A percentile compares a stretch with the other conserved stretches of the same genome.
phyloP scores from a whole-genome alignment of 768 basidiomycete species.

The Cyclocybe aegerita region DNA sequence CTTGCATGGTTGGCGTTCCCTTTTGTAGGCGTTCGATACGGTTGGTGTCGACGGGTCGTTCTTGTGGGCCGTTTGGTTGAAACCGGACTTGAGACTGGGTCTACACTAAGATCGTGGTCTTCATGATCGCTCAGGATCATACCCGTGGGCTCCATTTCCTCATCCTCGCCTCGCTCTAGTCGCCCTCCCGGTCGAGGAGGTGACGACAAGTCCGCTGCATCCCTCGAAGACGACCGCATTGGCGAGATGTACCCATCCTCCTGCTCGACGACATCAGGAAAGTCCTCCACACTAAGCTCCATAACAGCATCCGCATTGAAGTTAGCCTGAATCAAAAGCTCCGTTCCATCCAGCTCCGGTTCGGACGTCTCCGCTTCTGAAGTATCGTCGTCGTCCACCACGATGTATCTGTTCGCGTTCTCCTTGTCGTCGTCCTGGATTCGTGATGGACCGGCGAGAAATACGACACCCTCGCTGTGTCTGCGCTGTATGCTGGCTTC shows the following conservation, averaged over 20 bases:
- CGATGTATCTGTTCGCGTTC: constrained; percentile 29
- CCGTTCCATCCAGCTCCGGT: constrained; percentile 23
- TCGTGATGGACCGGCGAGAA: constrained; percentile 34
- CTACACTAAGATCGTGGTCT: constrained; percentile 21
- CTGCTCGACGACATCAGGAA: constrained; percentile 54
- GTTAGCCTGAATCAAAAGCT: constrained; percentile 36
- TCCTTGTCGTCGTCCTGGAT: constrained; percentile 38
- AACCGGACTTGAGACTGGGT: constrained; percentile 27
- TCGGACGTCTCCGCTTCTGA: constrained; percentile 21
- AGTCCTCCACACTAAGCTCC: constrained; percentile 37
- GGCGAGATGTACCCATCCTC: constrained; percentile 88
- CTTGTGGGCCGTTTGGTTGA: constrained; percentile 21
- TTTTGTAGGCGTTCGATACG: constrained; percentile 10
- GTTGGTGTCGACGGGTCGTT: background rate
- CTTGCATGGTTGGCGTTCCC: background rate
- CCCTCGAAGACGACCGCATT: constrained; percentile 50
- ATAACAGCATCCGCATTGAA: constrained; percentile 35
- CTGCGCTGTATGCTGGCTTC: constrained; percentile 14
- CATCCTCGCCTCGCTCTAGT: constrained; percentile 2
- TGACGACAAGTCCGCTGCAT: constrained; percentile 68
- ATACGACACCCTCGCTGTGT: constrained; percentile 15
- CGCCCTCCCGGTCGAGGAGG: constrained; percentile 38
- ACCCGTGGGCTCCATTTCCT: constrained; percentile 3
- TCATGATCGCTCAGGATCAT: constrained; percentile 19
- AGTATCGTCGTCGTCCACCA: constrained; percentile 27